Conservation (phyloP, 768 basidiomycete species). For the Xanthoconium purpureum region DNA sequence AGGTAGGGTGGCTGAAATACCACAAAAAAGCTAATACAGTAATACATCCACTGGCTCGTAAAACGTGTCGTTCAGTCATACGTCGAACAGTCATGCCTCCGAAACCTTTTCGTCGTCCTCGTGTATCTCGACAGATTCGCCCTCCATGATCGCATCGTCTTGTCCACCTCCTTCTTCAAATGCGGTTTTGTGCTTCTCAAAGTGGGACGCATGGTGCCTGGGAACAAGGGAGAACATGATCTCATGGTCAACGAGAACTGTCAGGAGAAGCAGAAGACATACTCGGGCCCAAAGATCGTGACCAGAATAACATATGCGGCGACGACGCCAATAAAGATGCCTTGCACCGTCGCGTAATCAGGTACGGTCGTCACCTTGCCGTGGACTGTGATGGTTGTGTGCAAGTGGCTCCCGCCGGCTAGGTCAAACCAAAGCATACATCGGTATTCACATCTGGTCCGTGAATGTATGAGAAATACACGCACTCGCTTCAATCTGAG, state of each 20-base stretch:
- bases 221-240: not conserved
- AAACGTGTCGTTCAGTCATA: not conserved
- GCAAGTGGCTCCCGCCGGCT: conserved; percentile 59
- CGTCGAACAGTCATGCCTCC: conserved; percentile 9
- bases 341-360: conserved; percentile 77
- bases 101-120: conserved; percentile 21
- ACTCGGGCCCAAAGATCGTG: conserved; percentile 78
- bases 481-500: conserved; percentile 44
- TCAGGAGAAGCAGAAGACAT: conserved; percentile 26
- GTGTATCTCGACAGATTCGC: conserved; percentile 3
- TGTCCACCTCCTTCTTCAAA: conserved; percentile 72
- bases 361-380: conserved; percentile 44
- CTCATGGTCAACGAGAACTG: not conserved
- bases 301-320: conserved; percentile 73
- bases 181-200: conserved; percentile 78
- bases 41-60: not conserved
- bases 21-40: not conserved
- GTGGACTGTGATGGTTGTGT: conserved; percentile 43
- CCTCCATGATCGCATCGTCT: conserved; percentile 43
- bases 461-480: not conserved
- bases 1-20: not conserved
- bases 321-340: conserved; percentile 84
- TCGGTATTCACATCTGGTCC: not conserved
- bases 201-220: conserved; percentile 73
- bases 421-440: not conserved